Base-by-base conservation (phyloP, 2,329 filamentous ascomycete genomes). In the Pseudogymnoascus sp. region DNA sequence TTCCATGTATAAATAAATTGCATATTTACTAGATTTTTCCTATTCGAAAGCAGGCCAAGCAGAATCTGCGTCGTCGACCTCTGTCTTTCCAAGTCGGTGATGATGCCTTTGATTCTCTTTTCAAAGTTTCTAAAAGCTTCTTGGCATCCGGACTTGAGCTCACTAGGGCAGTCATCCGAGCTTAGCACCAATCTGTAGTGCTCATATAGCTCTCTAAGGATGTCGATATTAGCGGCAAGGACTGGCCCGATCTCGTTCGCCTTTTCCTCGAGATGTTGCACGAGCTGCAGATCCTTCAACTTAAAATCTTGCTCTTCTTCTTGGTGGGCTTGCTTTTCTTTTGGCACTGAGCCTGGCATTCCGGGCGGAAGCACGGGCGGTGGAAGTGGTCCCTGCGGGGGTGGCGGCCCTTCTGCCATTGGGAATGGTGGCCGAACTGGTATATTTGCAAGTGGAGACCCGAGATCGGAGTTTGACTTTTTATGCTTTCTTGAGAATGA, bases 201-300 rank as follows among this genome's bases (percentile, higher is more conserved):
- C 1, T 68, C 33, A 23, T 62, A 65, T 10, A 73, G 31, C 21
- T 69, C 63, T 15, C 53, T 60, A 3, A 78, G 63, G 7, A 77
- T 68, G 7, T 71, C 67, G 1, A 68, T 64, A 61, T 78, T 77
- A 1, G 70, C 59, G 26, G 69, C 69, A 0, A 78, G 62, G 0
- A 74, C 66, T 0, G 74, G 66, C 0, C 72, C 59, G 0, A 70
- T 67, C 59, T 77, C 75, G 33, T 76, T 76, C 4, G 69, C 67
- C 50, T 74, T 74, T n/a, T 77, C 75, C 62, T 77, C 74, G 4
- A 75, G 63, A 35, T 64, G 68, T 31, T 77, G 75, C 1, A 75
- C 66, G 1, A 66, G 26, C 62, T 75, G 74, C 1, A 77, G 60
- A 59, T 74, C 67, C 1, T 46, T 64, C 53, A 76, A 73, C 0